Conservation (phyloP, 2,329 filamentous ascomycete genomes). For the Metarhizium robertsii region DNA sequence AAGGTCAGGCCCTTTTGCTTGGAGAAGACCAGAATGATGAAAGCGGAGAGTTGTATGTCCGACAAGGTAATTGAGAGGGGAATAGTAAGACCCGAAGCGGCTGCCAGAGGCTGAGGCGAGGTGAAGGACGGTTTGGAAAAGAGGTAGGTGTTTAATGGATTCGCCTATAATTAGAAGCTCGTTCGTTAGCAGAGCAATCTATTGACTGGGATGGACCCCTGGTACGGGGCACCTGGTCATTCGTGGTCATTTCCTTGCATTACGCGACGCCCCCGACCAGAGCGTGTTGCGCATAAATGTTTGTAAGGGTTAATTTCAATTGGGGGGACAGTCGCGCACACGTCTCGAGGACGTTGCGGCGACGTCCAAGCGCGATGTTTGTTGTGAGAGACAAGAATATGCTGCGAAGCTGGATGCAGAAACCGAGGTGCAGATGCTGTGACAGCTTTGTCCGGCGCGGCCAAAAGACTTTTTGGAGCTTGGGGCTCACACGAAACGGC, state of each 20-base stretch:
- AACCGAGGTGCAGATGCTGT: background rate
- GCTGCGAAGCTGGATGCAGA: background rate
- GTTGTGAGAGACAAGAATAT: background rate
- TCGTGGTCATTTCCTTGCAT: conserved; percentile 1
- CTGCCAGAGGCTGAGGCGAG: conserved; percentile 84
- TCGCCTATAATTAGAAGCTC: conserved; percentile 49
- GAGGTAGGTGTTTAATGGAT: conserved; percentile 92
- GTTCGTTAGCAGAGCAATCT: conserved; percentile 2
- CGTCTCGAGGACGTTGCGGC: background rate
- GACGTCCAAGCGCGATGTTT: background rate
- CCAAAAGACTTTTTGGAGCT: background rate
- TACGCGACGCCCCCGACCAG: conserved; percentile 1
- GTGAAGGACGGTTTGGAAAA: conserved; percentile 87
- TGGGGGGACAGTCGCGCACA: background rate
- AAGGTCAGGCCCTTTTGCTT: conserved; percentile 94
- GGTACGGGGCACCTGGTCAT: background rate
- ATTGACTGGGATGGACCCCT: background rate
- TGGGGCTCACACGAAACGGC: background rate
- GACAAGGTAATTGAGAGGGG: conserved; percentile 95
- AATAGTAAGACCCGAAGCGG: conserved; percentile 86
- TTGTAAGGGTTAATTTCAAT: background rate
- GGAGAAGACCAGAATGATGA: conserved; percentile 96
- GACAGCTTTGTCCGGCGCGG: conserved; percentile 4
- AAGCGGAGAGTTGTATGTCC: conserved; percentile 89
- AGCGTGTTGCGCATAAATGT: background rate